Evolutionary conservation across 1,284 basidiomycete species (phyloP), one percentile per base, ranked within the genome.

Genomic region (Naganishia cerealis): DNA sequence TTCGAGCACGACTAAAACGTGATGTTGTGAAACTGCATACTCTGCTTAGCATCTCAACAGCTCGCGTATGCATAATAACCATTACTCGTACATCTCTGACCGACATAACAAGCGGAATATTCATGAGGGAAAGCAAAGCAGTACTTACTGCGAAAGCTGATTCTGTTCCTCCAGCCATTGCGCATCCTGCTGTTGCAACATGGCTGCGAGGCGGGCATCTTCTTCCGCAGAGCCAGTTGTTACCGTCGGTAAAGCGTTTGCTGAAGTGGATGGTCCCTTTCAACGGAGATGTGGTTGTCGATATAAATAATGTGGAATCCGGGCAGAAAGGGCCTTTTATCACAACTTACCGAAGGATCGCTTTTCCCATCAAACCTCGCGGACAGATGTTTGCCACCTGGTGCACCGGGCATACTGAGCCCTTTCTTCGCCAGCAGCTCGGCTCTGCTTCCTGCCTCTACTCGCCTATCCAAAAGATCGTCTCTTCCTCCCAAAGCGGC

Each of bases 321-420:
- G 13, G 3, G 39, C 6, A 4, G 39, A 15, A 52, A 57, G 26
- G n/a, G 18, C n/a, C 12, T 29, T 39, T 39, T 43, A 21, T 21
- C n/a, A 12, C 15, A 16, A 61, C 66, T 43, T 40, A 67, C 66
- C 56, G 55, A 46, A 59, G 71, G 72, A 21, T 83, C 89, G 26
- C 93, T 89, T 76, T 88, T 91, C 46, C 86, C 86, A 76, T 98
- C 94, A 73, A 98, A 98, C 7, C 95, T 79, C 7, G 52, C 67
- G 12, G 54, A 38, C 33, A 57, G 16, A 50, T 63, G 61, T 7
- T 68, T 67, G 3, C 72, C 73, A 15, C 70, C 72, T 1, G 71
- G 70, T 4, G 57, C 71, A 71, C 57, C 79, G 38, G 58, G 55
- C 57, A 57, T 57, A 13, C 57, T 48, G 40, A 70, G 24, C 13